These are phyloP conservation scores for Zygnema circumcarinatum DNA, from an alignment of 139 green algal species.

Conservation along the genomic window DNA sequence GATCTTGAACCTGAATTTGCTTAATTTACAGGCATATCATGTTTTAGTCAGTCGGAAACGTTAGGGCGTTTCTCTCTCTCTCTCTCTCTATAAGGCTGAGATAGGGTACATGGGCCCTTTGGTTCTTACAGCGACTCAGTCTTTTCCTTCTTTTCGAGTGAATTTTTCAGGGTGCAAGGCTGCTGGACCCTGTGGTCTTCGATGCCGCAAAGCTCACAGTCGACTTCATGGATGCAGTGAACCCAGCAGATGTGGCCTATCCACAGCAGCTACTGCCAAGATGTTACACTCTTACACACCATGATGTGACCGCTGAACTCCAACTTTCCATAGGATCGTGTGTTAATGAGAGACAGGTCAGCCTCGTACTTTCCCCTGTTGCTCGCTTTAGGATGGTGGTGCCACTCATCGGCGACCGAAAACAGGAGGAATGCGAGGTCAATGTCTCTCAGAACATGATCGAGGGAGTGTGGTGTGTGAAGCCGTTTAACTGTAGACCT, in stretches of 20 bases:
- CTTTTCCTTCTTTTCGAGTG: too few species aligned
- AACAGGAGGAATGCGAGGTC: too few species aligned
- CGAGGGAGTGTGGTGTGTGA: too few species aligned
- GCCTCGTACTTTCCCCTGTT: not conserved
- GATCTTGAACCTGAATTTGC: too few species aligned
- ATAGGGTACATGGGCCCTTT: too few species aligned
- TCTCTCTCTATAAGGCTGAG: too few species aligned
- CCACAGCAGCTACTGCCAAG: constrained; percentile 46
- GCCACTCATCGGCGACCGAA: not conserved
- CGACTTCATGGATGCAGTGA: constrained; percentile 9
- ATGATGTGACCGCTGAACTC: constrained; percentile 86
- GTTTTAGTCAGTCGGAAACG: too few species aligned
- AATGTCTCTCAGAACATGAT: too few species aligned
- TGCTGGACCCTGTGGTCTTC: constrained; percentile 14
- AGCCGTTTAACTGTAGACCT: too few species aligned
- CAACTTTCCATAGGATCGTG: constrained; percentile 76
- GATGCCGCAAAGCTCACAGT: constrained; percentile 21
- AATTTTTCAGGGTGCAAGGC: not conserved
- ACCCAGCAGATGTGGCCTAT: constrained; percentile 68
- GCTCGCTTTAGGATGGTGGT: not conserved
- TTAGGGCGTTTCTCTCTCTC: too few species aligned
- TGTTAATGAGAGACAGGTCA: constrained; percentile 71
- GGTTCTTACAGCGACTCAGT: too few species aligned
- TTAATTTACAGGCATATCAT: too few species aligned
- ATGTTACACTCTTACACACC: constrained; percentile 92